phyloP scores from a whole-genome alignment of 1,139 yeast genomes.

The Pneumocystis murina region DNA sequence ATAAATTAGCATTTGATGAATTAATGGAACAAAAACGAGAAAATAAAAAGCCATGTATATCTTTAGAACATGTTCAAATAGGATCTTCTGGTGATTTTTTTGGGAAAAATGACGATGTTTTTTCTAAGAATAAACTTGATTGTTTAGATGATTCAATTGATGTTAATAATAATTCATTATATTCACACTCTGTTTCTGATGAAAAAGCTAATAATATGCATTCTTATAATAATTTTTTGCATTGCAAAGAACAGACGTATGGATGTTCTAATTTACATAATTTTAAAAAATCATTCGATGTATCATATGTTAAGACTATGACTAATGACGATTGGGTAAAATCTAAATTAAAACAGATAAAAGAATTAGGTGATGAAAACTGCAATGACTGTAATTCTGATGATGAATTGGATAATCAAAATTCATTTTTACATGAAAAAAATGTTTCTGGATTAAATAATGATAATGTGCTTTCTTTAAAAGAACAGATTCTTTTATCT shows the following conservation, averaged over 20 bases:
- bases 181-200: not conserved
- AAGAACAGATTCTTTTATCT: conserved; percentile 44
- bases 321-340: conserved; percentile 11
- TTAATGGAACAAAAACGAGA: conserved; percentile 26
- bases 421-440: conserved; percentile 8
- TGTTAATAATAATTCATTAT: not conserved
- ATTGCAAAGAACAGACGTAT: conserved; percentile 16
- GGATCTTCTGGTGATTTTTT: not conserved
- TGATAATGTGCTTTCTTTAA: conserved; percentile 16
- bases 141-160: not conserved
- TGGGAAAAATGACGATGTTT: not conserved
- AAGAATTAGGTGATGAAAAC: conserved; percentile 15
- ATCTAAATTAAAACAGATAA: conserved; percentile 5
- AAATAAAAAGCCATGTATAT: conserved; percentile 36
- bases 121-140: not conserved
- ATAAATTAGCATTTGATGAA: not conserved
- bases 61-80: conserved; percentile 21
- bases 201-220: not conserved
- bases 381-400: conserved; percentile 10
- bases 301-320: not conserved
- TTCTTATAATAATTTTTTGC: conserved; percentile 1
- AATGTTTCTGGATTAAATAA: conserved; percentile 15
- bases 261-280: conserved; percentile 10
- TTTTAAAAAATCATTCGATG: not conserved
- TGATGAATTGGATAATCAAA: conserved; percentile 5